These are phyloP conservation scores for Pilasporangium apinafurcum DNA, from an alignment of 352 stramenopile species.

Conservation along the genomic window DNA sequence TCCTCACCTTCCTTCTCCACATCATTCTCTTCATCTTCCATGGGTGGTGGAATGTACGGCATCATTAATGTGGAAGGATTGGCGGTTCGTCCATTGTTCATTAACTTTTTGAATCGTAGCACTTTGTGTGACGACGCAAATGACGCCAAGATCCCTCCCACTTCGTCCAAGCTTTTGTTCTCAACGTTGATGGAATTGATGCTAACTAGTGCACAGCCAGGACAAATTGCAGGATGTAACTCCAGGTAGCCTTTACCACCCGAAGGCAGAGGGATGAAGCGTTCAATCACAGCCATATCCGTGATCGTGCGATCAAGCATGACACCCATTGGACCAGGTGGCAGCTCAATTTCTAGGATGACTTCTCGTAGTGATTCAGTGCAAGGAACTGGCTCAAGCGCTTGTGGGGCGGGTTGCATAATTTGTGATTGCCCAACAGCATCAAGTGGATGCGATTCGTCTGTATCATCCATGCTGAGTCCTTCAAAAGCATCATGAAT, in stretches of 20 bases:
- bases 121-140: constrained; percentile 49
- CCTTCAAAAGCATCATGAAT: constrained; percentile 84
- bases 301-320: constrained; percentile 74
- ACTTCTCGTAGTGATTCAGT: constrained; percentile 64
- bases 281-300: constrained; percentile 75
- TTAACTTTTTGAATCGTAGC: constrained; percentile 84
- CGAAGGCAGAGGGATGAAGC: constrained; percentile 61
- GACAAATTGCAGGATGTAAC: constrained; percentile 72
- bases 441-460: constrained; percentile 27
- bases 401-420: constrained; percentile 18
- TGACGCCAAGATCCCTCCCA: constrained; percentile 62
- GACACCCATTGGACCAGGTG: constrained; percentile 74
- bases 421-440: constrained; percentile 20
- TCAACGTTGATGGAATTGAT: constrained; percentile 77
- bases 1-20: constrained; percentile 12
- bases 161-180: constrained; percentile 59
- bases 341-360: constrained; percentile 75
- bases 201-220: constrained; percentile 68
- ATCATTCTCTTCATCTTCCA: constrained; percentile 28
- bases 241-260: constrained; percentile 74
- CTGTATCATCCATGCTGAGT: constrained; percentile 33
- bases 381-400: constrained; percentile 16
- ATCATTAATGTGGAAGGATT: constrained; percentile 65
- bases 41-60: constrained; percentile 56
- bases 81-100: constrained; percentile 61